Percentiles rank a stretch among this genome's conserved stretches.
These are phyloP conservation scores for Rutidosis leptorrhynchoides DNA, from an alignment of 129 eudicot genomes.

Conservation along the genomic window DNA sequence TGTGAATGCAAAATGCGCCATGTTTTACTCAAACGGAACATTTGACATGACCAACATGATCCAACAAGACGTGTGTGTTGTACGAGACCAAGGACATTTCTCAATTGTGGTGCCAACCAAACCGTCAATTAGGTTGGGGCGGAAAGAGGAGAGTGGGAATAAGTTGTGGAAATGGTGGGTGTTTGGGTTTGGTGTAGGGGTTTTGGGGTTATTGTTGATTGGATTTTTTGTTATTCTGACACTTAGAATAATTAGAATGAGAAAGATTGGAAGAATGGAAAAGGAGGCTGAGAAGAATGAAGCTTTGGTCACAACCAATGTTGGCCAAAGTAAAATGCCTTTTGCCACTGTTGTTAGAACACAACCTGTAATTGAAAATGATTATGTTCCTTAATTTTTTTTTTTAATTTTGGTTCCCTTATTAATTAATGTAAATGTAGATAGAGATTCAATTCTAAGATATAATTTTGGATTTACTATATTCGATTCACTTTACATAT, in stretches of 20 bases:
- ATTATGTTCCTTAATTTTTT: conserved; percentile 46
- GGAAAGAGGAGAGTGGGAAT: conserved; percentile 7
- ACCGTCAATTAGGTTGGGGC: neutral
- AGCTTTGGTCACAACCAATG: conserved; percentile 46
- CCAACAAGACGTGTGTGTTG: conserved; percentile 23
- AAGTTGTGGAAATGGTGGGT: conserved; percentile 52
- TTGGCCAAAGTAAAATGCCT: conserved; percentile 79
- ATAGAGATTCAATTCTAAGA: conserved; percentile 13
- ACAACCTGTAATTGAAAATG: conserved; percentile 67
- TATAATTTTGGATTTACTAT: no score
- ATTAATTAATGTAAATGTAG: conserved; percentile 10
- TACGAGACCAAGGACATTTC: conserved; percentile 62
- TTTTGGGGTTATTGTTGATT: conserved; percentile 33
- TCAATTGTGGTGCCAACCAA: conserved; percentile 31
- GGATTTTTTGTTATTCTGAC: conserved; percentile 26
- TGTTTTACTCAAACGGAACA: conserved; percentile 41
- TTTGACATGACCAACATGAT: conserved; percentile 43
- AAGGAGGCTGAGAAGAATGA: conserved; percentile 53
- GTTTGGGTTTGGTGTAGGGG: conserved; percentile 49
- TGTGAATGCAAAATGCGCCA: conserved; percentile 39
- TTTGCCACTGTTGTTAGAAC: conserved; percentile 70
- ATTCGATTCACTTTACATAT: no score
- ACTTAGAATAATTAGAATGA: conserved; percentile 24
- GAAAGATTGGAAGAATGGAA: conserved; percentile 53
- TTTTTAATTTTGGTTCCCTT: neutral